A percentile compares a stretch with the other conserved stretches of the same genome.
These are phyloP conservation scores for Trametes cinnabarina DNA, from an alignment of 768 basidiomycete genomes.

Conservation along the genomic window DNA sequence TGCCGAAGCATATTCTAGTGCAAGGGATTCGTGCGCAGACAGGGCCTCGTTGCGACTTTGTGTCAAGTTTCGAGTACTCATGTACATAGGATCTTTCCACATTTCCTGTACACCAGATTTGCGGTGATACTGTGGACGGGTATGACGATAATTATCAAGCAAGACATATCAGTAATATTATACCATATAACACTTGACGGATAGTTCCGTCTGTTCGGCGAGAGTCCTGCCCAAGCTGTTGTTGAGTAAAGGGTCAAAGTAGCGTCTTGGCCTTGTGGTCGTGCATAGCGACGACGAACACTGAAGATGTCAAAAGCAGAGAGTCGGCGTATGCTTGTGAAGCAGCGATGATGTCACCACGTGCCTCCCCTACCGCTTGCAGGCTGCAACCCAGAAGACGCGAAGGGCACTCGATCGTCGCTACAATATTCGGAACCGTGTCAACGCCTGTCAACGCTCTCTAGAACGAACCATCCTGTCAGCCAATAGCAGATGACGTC, in stretches of 20 bases:
- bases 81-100: neutral
- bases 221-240: neutral
- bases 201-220: too few relatives aligned
- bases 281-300: neutral
- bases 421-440: constrained; percentile 14
- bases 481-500: constrained; percentile 18
- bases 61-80: neutral
- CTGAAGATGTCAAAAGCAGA: neutral
- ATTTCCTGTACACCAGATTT: too few relatives aligned
- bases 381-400: neutral
- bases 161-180: too few relatives aligned
- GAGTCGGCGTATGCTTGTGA: neutral
- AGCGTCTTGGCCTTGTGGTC: neutral
- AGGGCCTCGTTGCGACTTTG: constrained; percentile 5
- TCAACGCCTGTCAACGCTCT: constrained; percentile 5
- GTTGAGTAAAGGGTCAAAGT: neutral
- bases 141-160: too few relatives aligned
- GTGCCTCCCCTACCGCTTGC: neutral
- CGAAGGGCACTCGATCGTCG: constrained; percentile 14
- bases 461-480: neutral
- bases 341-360: neutral
- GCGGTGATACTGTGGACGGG: too few relatives aligned
- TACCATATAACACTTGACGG: too few relatives aligned
- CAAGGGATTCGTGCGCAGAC: constrained; percentile 1
- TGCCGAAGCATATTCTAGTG: constrained; percentile 10